phyloP scores from a whole-genome alignment of 805 yeast species.

The Pichia kluyveri region DNA sequence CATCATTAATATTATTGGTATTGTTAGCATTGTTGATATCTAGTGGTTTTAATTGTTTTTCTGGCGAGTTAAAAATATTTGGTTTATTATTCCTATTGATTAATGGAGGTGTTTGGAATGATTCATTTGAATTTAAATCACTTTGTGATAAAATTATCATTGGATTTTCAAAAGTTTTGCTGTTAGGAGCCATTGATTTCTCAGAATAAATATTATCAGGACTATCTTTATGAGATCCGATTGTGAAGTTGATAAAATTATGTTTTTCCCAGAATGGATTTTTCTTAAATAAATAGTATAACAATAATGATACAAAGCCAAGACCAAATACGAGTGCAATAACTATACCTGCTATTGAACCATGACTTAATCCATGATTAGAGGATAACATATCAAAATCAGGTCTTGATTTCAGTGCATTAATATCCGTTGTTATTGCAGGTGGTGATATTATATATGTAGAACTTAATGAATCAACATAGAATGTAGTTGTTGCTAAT shows the following conservation, averaged over 20 bases:
- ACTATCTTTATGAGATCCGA: not conserved
- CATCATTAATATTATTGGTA: not conserved
- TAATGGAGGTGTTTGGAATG: not conserved
- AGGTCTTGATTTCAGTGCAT: constrained; percentile 10
- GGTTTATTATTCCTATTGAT: constrained; percentile 5
- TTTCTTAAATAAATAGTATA: constrained; percentile 9
- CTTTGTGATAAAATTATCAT: not conserved
- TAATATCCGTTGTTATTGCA: constrained; percentile 23
- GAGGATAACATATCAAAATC: constrained; percentile 2
- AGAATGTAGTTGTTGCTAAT: constrained; percentile 15
- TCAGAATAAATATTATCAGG: not conserved
- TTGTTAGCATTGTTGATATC: not conserved
- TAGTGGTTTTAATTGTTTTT: not conserved
- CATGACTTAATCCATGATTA: constrained; percentile 7
- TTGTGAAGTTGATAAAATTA: too few species aligned
- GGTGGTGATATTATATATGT: constrained; percentile 12
- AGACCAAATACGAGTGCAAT: constrained; percentile 20
- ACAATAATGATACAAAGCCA: constrained; percentile 8
- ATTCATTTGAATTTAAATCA: not conserved
- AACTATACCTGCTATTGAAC: constrained; percentile 24
- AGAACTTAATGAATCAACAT: constrained; percentile 7
- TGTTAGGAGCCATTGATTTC: not conserved
- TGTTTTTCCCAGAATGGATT: not conserved
- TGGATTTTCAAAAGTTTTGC: not conserved
- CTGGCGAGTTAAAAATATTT: not conserved